These are phyloP conservation scores for Cryomyces antarcticus DNA, from an alignment of 495 filamentous ascomycete species.

Conservation along the genomic window DNA sequence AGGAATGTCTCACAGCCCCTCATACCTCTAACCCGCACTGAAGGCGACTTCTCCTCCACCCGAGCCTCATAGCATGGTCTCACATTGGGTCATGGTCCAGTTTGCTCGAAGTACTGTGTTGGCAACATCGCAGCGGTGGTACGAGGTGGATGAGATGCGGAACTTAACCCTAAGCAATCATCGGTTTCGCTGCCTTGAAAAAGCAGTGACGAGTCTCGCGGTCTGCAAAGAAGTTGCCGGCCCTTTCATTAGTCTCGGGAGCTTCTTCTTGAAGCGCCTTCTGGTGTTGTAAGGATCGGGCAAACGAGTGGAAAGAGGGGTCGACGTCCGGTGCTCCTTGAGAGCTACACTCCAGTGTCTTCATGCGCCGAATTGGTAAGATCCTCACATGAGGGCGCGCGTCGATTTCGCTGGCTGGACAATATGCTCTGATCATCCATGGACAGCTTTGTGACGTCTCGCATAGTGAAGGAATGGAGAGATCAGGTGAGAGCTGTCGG, in stretches of 20 bases:
- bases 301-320: constrained; percentile 16
- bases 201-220: constrained; percentile 24
- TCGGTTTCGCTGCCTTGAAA: constrained; percentile 34
- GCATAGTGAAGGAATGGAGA: constrained; percentile 14
- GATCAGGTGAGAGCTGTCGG: constrained; percentile 18
- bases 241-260: constrained; percentile 18
- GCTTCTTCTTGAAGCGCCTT: constrained; percentile 2
- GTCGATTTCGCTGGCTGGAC: constrained; percentile 40
- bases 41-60: constrained; percentile 8
- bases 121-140: constrained; percentile 3
- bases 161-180: constrained; percentile 62
- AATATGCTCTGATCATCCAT: constrained; percentile 32
- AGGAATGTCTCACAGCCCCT: constrained; percentile 35
- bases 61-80: constrained; percentile 28
- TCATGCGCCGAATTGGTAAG: constrained; percentile 46
- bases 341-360: constrained; percentile 15
- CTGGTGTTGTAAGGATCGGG: not conserved
- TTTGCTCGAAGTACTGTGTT: no score
- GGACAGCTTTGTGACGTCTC: constrained; percentile 26
- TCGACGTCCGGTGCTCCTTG: constrained; percentile 24
- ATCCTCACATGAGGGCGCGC: constrained; percentile 40
- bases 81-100: constrained; percentile 11
- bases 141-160: constrained; percentile 36
- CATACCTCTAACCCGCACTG: constrained; percentile 13
- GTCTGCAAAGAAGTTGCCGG: constrained; percentile 20